A percentile compares a stretch with the other conserved stretches of the same genome.
Conservation (phyloP, 768 basidiomycete genomes). For the Nidula microcarpa region DNA sequence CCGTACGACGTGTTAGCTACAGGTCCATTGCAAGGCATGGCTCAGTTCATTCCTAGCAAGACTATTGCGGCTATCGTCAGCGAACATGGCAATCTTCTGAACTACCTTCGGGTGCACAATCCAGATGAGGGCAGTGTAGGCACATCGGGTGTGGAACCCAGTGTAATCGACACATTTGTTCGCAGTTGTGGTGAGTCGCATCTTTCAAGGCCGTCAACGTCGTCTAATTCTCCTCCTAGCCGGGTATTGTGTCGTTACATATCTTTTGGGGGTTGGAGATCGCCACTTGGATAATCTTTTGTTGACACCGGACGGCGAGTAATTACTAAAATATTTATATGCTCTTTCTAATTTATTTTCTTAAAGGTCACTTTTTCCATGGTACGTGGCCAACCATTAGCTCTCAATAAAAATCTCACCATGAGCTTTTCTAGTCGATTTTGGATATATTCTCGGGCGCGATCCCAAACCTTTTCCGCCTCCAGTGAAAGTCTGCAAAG, state of each 20-base stretch:
- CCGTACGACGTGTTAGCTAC: constrained; percentile 95
- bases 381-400: constrained; percentile 40
- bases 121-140: constrained; percentile 95
- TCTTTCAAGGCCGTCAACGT: constrained; percentile 4
- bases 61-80: constrained; percentile 93
- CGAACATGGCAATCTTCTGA: constrained; percentile 84
- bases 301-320: constrained; percentile 81
- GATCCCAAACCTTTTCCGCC: constrained; percentile 98
- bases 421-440: constrained; percentile 68
- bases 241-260: constrained; percentile 97
- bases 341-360: constrained; percentile 1
- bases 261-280: constrained; percentile 94
- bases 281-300: constrained; percentile 95
- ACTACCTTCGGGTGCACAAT: constrained; percentile 81
- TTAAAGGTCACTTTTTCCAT: constrained; percentile 90
- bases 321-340: neutral
- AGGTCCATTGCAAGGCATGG: constrained; percentile 90
- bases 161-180: constrained; percentile 94
- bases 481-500: constrained; percentile 97
- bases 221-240: too few species aligned
- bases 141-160: constrained; percentile 91
- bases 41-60: constrained; percentile 93
- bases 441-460: constrained; percentile 95
- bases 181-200: constrained; percentile 89
- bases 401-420: neutral